Base-by-base conservation (phyloP, 192 early-diverging fungal genomes). In the Linnemannia hyalina region DNA sequence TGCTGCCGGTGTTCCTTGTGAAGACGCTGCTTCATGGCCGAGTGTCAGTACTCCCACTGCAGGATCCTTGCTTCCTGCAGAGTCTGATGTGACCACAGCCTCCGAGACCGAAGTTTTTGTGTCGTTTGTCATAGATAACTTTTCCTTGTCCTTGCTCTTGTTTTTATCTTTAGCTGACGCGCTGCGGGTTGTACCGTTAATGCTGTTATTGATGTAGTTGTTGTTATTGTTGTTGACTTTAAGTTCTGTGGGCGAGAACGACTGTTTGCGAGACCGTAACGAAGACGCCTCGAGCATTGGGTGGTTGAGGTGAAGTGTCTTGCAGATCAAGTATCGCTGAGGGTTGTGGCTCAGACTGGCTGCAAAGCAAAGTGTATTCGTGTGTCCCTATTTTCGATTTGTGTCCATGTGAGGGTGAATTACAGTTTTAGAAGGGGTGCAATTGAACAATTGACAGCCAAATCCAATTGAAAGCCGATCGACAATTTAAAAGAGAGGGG, bases 211-310 rank as follows among this genome's bases (percentile, higher is more conserved):
- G 68, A 18, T 38, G 26, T 76, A 70, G 47, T 35, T 73, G 41
- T 32, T 73, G 16, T 49, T 46, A 22, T 42, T 72, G 44, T 46
- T 46, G 26, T 73, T 73, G 26, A 23, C 71, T 46, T 73, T 73
- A 13, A 46, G 23, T 23, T 81, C 73, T 7, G 54, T 71, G 11
- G 74, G 69, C 20, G 80, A 76, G 40, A 52, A 75, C 6, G 80
- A 44, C 6, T 72, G 68, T 46, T 76, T 82, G 38, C 80, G 40
- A 44, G 80, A 70, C 36, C 80, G 73, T 23, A 76, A 40, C 26
- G 80, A 76, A 6, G 80, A 46, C 40, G 74, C 74, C 71, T 82
- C 80, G 68, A 76, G 74, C 80, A 82, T 82, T 73, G 10, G 44
- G n/a, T 29, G 49, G 46, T 29, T 73, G 18, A 15, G 26, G 11